Evolutionary conservation across 768 basidiomycete species (phyloP).

Genomic region (Naganishia randhawae): DNA sequence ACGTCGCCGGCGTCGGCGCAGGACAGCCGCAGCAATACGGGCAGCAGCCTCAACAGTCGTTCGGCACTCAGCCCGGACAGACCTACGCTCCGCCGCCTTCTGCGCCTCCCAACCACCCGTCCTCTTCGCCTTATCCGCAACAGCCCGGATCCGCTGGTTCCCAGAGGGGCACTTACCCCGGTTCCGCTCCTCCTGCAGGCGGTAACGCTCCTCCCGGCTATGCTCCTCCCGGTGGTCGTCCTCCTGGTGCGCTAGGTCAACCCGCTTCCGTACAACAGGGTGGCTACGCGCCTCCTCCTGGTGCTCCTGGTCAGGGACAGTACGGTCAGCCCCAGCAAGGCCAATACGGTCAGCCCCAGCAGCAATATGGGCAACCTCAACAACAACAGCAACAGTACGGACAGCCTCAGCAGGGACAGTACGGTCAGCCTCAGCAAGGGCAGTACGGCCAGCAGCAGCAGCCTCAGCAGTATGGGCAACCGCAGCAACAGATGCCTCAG

Average conservation of each 20-base stretch:
- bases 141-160: neutral
- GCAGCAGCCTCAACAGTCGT: conserved; percentile 20
- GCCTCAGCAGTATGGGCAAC: conserved; percentile 20
- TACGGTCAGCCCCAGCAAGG: conserved; percentile 32
- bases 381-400: conserved; percentile 29
- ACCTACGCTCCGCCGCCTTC: conserved; percentile 2
- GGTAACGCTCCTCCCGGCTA: neutral
- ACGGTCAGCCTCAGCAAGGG: conserved; percentile 20
- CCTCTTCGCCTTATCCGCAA: neutral
- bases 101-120: conserved; percentile 15
- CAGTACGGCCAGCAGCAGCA: conserved; percentile 27
- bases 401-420: conserved; percentile 25
- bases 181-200: neutral
- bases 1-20: conserved; percentile 20
- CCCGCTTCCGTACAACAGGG: conserved; percentile 3
- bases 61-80: conserved; percentile 4
- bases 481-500: conserved; percentile 22
- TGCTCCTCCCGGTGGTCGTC: conserved; percentile 10
- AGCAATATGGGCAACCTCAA: no score
- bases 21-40: conserved; percentile 19
- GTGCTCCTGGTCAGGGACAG: conserved; percentile 29
- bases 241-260: conserved; percentile 11
- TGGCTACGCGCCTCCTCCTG: conserved; percentile 31
- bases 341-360: conserved; percentile 31
- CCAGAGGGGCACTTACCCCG: conserved; percentile 7